A percentile compares a stretch with the other conserved stretches of the same genome.
Conservation (phyloP, 352 stramenopile species). For the Saprolegnia diclina region DNA sequence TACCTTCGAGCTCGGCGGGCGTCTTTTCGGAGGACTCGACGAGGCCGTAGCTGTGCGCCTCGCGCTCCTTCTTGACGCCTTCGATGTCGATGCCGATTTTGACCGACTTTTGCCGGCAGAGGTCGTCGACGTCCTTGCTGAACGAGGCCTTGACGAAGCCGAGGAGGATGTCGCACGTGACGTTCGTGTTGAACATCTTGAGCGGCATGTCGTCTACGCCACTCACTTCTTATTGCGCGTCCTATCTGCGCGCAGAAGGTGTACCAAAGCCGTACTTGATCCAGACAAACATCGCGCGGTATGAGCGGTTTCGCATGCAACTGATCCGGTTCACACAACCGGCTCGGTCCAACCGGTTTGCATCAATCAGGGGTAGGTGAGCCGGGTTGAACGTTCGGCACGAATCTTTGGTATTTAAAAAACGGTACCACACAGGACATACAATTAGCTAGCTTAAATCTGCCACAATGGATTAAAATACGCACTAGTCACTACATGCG, state of each 20-base stretch:
- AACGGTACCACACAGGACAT: too few species aligned
- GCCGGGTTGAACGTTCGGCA: background rate
- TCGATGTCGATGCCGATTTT: constrained; percentile 71
- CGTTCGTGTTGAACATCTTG: constrained; percentile 78
- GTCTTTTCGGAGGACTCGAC: background rate
- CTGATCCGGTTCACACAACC: background rate
- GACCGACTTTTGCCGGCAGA: constrained; percentile 70
- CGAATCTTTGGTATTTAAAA: background rate
- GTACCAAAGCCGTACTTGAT: constrained; percentile 81
- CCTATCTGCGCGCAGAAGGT: background rate
- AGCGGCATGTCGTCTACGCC: constrained; percentile 39
- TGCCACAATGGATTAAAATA: background rate
- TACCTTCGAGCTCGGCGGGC: constrained; percentile 18
- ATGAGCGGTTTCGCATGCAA: background rate
- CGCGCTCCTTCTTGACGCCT: constrained; percentile 37
- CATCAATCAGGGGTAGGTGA: background rate
- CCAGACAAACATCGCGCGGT: constrained; percentile 55
- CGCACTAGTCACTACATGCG: background rate
- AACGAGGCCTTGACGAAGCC: constrained; percentile 66
- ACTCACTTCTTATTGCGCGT: background rate
- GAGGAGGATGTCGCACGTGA: constrained; percentile 58
- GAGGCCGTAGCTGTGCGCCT: background rate
- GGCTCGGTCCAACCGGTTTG: background rate
- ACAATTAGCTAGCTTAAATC: background rate
- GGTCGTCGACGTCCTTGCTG: constrained; percentile 57